Base-by-base conservation (phyloP, 345 rosid species). In the Trapa bicornis region DNA sequence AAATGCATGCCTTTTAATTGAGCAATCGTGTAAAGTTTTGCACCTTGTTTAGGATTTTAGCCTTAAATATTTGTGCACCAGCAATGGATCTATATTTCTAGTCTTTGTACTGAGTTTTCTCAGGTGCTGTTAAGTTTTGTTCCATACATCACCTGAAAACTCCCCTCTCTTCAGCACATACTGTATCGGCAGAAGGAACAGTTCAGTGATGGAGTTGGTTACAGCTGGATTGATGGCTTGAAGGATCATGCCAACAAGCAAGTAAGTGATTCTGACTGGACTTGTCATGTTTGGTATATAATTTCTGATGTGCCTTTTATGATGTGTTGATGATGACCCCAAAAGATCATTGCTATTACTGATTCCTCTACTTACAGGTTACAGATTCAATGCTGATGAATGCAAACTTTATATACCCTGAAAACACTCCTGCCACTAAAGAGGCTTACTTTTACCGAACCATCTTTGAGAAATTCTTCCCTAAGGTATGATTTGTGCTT, bases 201-300 rank as follows among this genome's bases (percentile, higher is more conserved):
- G 70, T 94, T 94, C 48, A 94, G 99, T 71, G 99, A 94, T 66
- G 97, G 99, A 43, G 99, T 94, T 54, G 97, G 99, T 50, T 94
- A 91, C 67, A 89, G 99, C 68, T 94, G 99, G 99, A 94, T 94
- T 52, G 99, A 91, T 81, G 97, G 99, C 29, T 89, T 94, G 68
- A 91, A 91, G 76, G 87, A 85, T 48, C 96, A 91, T 70, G 96
- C 99, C 71, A 80, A 79, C 36, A 50, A 43, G 71, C 86, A 89
- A 76, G 97, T 93, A 84, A 42, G 42, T 54, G 1, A 3, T 22
- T 70, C 45, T 58, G 14, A 36, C 29, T 37, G 37, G 35, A 39
- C 72, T 16, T 47, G 41, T 66, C 29, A 41, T 41, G 36, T 41
- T 54, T 36, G 33, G 12, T 9, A 39, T 42, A n/a, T 50, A 1